Percentiles rank a stretch among this genome's conserved stretches.
phyloP scores from a whole-genome alignment of 148 eudicot genomes.

The Mesembryanthemum crystallinum region DNA sequence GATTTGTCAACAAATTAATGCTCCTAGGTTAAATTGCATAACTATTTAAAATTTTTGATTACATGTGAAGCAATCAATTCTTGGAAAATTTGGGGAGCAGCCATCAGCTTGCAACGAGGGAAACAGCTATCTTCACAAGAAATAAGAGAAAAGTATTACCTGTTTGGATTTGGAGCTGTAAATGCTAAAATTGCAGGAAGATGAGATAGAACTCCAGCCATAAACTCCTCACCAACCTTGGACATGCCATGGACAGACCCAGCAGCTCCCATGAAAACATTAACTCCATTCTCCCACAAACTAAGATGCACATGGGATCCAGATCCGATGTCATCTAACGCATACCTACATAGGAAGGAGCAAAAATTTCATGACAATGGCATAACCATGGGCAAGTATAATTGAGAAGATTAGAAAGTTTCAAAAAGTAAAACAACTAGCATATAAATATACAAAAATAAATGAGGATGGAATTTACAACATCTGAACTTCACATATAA shows the following conservation, averaged over 20 bases:
- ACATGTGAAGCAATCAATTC: too few species aligned
- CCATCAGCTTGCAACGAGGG: too few species aligned
- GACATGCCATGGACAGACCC: constrained; percentile 77
- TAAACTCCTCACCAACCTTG: constrained; percentile 82
- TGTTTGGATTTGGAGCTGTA: constrained; percentile 88
- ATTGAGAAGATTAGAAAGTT: too few species aligned
- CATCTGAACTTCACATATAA: too few species aligned
- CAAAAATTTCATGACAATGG: not conserved
- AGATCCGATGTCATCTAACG: constrained; percentile 80
- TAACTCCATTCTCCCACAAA: constrained; percentile 70
- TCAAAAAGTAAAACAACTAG: not conserved
- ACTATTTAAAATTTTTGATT: too few species aligned
- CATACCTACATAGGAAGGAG: constrained; percentile 41
- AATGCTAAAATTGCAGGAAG: constrained; percentile 92
- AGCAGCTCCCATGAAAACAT: constrained; percentile 73
- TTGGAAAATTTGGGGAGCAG: too few species aligned
- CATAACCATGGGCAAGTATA: too few species aligned
- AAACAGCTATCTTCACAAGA: not conserved
- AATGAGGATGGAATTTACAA: not conserved
- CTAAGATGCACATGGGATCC: constrained; percentile 98
- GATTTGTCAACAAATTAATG: too few species aligned
- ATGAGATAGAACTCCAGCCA: constrained; percentile 94
- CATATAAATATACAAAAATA: not conserved
- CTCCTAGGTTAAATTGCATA: not conserved
- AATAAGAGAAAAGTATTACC: constrained; percentile 35